Base-by-base conservation (phyloP, 371 early-diverging fungal genomes). In the Apophysomyces ossiformis region DNA sequence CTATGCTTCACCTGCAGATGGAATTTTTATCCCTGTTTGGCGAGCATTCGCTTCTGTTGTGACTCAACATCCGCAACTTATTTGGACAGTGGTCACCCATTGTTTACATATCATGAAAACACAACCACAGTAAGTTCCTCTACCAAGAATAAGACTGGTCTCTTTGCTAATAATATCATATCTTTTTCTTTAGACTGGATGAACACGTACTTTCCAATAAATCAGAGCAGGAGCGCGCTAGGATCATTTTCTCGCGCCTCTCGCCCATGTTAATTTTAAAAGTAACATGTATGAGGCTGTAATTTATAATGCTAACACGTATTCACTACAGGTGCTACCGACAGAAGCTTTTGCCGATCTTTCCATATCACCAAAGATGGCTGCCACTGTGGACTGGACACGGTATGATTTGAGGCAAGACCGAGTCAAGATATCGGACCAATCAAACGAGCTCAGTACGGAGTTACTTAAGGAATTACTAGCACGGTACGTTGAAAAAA, bases 81-180 rank as follows among this genome's bases (percentile, higher is more conserved):
- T 56, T 45, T 15, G 37, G 41, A 8, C 32, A 12, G 39, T 69
- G 37, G 56, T 69, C 8, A 35, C 60, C 4, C 61, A 60, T 45
- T 69, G 69, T 57, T n/a, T 44, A 26, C 35, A 37, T 12, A 43
- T 64, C 9, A 69, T 69, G 65, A 69, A 44, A 43, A 18, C 45
- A 2, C 69, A 69, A 46, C 15, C 57, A 18, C 54, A 61, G 69
- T 68, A 63, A 58, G 64, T 11, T 2, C 6, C 15, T 47, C 47
- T 2, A 26, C 32, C 11, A 11, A n/a, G 2, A 5, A 47, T 7
- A 47, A 7, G 47, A 1, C 9, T 7, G 18, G 21, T 13, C 18
- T 0, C 3, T 7, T 15, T 13, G 9, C 47, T 47, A n/a, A 47
- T n/a, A 26, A 9, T 18, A 16, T 47, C 12, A 2, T 1, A n/a